Evolutionary conservation across 352 stramenopile genomes (phyloP).

Genomic region (Pythium brachiatum): DNA sequence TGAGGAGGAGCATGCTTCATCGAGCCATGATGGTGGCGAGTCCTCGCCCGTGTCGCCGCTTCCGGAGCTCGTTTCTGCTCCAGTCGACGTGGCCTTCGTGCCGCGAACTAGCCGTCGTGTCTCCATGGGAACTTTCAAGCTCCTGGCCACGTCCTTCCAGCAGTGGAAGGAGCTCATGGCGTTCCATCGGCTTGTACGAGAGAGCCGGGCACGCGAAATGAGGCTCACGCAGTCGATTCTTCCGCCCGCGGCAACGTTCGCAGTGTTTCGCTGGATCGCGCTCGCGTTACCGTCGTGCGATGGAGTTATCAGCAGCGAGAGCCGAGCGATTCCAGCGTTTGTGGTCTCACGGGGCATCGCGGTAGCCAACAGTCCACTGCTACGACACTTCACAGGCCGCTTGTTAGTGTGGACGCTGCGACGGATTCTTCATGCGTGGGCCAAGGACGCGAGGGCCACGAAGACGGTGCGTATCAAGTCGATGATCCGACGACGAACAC

Average conservation of each 20-base stretch:
- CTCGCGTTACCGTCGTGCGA: conserved; percentile 32
- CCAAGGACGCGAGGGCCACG: conserved; percentile 1
- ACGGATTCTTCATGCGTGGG: conserved; percentile 25
- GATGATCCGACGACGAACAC: conserved; percentile 28
- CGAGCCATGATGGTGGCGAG: background rate
- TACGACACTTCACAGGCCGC: conserved; percentile 16
- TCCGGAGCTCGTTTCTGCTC: background rate
- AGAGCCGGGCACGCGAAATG: conserved; percentile 27
- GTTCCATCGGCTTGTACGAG: conserved; percentile 32
- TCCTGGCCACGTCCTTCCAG: conserved; percentile 42
- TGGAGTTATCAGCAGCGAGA: conserved; percentile 18
- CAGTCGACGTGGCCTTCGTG: too few relatives aligned
- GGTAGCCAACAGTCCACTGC: background rate
- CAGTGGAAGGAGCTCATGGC: conserved; percentile 40
- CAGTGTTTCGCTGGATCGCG: conserved; percentile 51
- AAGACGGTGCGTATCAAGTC: conserved; percentile 19
- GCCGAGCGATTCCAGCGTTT: conserved; percentile 30
- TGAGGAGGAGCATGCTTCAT: background rate
- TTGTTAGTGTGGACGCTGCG: conserved; percentile 21
- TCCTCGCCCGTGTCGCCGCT: background rate
- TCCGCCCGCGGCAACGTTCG: conserved; percentile 32
- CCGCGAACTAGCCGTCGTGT: background rate
- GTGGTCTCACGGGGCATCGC: conserved; percentile 26
- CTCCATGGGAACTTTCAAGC: conserved; percentile 10
- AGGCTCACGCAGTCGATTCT: conserved; percentile 25